Evolutionary conservation across 2,329 filamentous ascomycete genomes (phyloP).

Genomic region (Colletotrichum costaricense): DNA sequence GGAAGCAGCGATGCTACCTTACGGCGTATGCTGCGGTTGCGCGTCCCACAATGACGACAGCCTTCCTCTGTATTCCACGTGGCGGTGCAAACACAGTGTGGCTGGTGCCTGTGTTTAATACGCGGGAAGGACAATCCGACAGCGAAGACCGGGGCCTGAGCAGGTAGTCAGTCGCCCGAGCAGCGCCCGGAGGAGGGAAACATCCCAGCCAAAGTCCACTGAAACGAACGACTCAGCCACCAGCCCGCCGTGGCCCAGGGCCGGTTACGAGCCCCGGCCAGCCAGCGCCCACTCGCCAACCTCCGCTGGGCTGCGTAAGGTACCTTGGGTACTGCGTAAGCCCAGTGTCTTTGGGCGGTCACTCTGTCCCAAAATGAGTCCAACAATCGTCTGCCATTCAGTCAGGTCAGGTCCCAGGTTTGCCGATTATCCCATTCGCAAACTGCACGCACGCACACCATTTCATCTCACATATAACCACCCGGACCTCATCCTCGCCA

Average conservation of each 20-base stretch:
- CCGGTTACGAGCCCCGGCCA: slow-evolving; percentile 21
- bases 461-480: slow-evolving; percentile 13
- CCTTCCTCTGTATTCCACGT: slow-evolving; percentile 31
- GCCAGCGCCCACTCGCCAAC: neutral
- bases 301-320: slow-evolving; percentile 16
- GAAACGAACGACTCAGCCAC: slow-evolving; percentile 35
- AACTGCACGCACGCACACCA: slow-evolving; percentile 13
- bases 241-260: slow-evolving; percentile 23
- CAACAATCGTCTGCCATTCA: slow-evolving; percentile 21
- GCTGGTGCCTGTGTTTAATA: slow-evolving; percentile 1
- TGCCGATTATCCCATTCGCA: slow-evolving; percentile 25
- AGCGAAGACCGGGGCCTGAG: slow-evolving; percentile 14
- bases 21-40: slow-evolving; percentile 3
- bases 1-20: neutral
- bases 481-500: slow-evolving; percentile 14
- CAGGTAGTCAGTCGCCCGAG: slow-evolving; percentile 21
- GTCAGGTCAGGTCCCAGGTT: slow-evolving; percentile 17
- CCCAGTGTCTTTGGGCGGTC: neutral
- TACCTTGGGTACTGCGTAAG: neutral
- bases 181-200: slow-evolving; percentile 23
- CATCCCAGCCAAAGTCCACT: slow-evolving; percentile 24
- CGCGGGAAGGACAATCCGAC: neutral
- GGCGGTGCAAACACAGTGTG: slow-evolving; percentile 30
- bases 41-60: slow-evolving; percentile 35
- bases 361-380: slow-evolving; percentile 1